phyloP scores from a whole-genome alignment of 2,329 filamentous ascomycete species.

The Botryotinia calthae region DNA sequence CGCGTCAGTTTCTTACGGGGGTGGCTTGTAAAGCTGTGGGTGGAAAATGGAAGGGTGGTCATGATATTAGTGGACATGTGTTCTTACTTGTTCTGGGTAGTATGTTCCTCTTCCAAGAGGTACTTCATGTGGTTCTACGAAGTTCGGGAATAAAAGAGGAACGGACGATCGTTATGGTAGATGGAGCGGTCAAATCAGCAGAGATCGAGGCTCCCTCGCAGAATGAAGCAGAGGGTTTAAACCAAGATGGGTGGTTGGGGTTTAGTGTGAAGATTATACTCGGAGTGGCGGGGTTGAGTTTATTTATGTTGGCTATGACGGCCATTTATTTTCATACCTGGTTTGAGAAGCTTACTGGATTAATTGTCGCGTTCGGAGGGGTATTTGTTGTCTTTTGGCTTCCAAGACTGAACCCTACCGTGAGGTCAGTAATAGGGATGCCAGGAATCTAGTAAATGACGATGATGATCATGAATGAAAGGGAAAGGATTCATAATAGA shows the following conservation, averaged over 20 bases:
- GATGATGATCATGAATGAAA: not conserved
- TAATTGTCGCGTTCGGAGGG: conserved; percentile 47
- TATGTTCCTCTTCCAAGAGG: conserved; percentile 77
- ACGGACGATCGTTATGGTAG: conserved; percentile 61
- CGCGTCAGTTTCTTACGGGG: conserved; percentile 61
- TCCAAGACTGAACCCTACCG: conserved; percentile 44
- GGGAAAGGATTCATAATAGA: not conserved
- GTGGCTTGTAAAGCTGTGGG: conserved; percentile 80
- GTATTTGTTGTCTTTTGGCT: conserved; percentile 52
- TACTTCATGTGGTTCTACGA: conserved; percentile 58
- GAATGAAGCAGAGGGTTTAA: conserved; percentile 22
- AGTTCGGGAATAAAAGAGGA: conserved; percentile 54
- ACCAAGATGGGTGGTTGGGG: conserved; percentile 40
- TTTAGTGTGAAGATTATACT: conserved; percentile 56
- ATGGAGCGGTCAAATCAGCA: conserved; percentile 63
- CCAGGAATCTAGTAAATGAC: conserved; percentile 36
- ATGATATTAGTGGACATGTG: conserved; percentile 94
- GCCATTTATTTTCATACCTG: conserved; percentile 98
- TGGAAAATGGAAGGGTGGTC: conserved; percentile 85
- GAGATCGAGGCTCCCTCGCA: conserved; percentile 44
- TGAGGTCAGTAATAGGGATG: conserved; percentile 48
- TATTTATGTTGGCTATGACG: conserved; percentile 99
- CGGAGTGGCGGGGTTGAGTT: conserved; percentile 66
- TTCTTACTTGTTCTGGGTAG: conserved; percentile 87
- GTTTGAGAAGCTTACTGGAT: conserved; percentile 75